Evolutionary conservation across 2,329 filamentous ascomycete species (phyloP).

Genomic region (Chrysoporthe austroafricana): DNA sequence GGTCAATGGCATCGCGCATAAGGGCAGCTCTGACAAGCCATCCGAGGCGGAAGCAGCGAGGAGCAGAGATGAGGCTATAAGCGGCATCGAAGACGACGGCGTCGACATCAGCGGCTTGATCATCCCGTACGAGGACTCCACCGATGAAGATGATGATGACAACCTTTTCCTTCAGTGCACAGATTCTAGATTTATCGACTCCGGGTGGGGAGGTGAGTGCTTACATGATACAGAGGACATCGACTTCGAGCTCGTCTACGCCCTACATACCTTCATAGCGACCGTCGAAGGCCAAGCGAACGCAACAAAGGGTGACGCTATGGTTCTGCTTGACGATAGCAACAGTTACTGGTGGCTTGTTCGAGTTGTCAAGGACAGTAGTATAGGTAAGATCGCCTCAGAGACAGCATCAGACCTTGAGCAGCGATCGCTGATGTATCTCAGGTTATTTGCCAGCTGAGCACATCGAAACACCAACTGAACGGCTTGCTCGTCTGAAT

Average conservation of each 20-base stretch:
- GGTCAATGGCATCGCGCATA: conserved; percentile 18
- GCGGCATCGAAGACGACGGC: conserved; percentile 28
- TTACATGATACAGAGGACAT: conserved; percentile 97
- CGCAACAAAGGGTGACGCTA: conserved; percentile 96
- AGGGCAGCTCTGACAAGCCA: conserved; percentile 12
- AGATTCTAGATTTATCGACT: conserved; percentile 69
- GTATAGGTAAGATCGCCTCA: conserved; percentile 65
- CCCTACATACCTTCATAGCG: conserved; percentile 94
- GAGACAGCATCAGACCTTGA: not conserved
- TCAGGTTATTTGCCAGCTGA: conserved; percentile 89
- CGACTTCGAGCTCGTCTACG: conserved; percentile 99
- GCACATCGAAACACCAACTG: conserved; percentile 97
- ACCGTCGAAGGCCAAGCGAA: conserved; percentile 98
- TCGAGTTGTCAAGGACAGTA: conserved; percentile 94
- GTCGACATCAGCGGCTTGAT: conserved; percentile 41
- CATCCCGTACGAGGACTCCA: conserved; percentile 51
- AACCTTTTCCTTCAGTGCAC: conserved; percentile 55
- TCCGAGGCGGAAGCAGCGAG: conserved; percentile 19
- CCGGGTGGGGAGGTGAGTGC: conserved; percentile 77
- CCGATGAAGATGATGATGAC: conserved; percentile 62
- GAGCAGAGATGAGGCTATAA: conserved; percentile 30
- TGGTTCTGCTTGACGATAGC: conserved; percentile 97
- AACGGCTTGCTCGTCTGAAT: conserved; percentile 89
- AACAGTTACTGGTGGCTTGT: conserved; percentile 99
- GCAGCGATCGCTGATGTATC: not conserved